phyloP scores from a whole-genome alignment of 208 protist species.

The Jaenimonas drosophilae region DNA sequence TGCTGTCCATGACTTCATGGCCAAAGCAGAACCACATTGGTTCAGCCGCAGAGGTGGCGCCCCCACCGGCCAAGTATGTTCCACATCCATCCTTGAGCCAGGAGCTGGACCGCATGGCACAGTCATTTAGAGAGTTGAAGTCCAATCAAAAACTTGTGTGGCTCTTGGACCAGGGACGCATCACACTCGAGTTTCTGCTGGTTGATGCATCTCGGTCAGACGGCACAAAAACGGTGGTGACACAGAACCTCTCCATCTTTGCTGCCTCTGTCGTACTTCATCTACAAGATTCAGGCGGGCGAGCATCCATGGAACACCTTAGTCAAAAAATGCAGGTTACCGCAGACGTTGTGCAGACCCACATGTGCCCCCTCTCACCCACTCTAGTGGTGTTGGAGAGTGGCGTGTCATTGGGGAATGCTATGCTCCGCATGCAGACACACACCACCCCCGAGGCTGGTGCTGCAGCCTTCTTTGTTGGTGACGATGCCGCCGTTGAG shows the following conservation, averaged over 20 bases:
- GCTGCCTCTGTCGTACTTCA: constrained; percentile 63
- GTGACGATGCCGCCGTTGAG: constrained; percentile 13
- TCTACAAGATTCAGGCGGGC: constrained; percentile 26
- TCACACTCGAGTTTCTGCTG: constrained; percentile 55
- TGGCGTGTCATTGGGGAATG: background rate
- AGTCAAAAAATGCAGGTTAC: background rate
- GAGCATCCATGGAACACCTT: background rate
- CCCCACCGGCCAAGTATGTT: constrained; percentile 27
- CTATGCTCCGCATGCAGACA: background rate
- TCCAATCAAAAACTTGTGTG: constrained; percentile 60
- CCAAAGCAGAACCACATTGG: constrained; percentile 28
- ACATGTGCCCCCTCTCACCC: constrained; percentile 12
- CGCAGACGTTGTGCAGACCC: constrained; percentile 11
- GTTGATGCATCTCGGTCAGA: constrained; percentile 19
- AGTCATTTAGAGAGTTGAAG: constrained; percentile 47
- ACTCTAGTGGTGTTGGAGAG: background rate
- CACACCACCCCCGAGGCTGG: background rate
- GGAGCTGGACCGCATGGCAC: constrained; percentile 41
- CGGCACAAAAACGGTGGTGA: constrained; percentile 10
- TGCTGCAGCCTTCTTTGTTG: constrained; percentile 18
- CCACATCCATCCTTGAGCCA: constrained; percentile 45
- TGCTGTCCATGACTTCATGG: constrained; percentile 70
- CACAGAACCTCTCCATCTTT: constrained; percentile 40
- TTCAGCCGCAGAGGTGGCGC: constrained; percentile 8
- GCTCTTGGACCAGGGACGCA: constrained; percentile 45